A percentile compares a stretch with the other conserved stretches of the same genome.
phyloP scores from a whole-genome alignment of 1,139 yeast genomes.

The Kodamaea suecica region DNA sequence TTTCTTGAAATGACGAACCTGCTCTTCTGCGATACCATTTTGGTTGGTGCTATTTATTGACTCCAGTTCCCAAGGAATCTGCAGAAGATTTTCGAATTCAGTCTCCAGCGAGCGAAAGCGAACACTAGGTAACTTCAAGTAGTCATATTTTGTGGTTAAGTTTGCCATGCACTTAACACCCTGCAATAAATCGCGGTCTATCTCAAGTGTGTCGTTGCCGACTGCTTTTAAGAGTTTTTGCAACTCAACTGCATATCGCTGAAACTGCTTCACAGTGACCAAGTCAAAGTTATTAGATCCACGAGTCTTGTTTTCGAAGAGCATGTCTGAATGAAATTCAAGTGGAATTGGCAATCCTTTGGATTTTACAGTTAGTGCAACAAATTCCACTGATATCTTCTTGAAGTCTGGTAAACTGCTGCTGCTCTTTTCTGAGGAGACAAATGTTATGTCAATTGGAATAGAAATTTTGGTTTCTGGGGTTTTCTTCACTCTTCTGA shows the following conservation, averaged over 20 bases:
- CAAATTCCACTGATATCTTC: constrained; percentile 30
- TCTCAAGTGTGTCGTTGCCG: constrained; percentile 23
- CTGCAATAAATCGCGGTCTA: constrained; percentile 25
- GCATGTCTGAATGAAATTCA: constrained; percentile 35
- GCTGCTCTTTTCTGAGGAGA: constrained; percentile 19
- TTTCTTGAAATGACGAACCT: constrained; percentile 19
- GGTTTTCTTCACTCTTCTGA: constrained; percentile 9
- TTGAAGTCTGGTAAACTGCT: constrained; percentile 29
- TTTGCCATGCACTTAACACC: constrained; percentile 37
- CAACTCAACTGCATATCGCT: constrained; percentile 31
- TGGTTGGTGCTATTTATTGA: constrained; percentile 10
- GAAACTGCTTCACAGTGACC: constrained; percentile 31
- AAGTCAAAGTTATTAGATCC: constrained; percentile 32
- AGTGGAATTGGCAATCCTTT: constrained; percentile 35
- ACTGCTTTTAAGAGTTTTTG: constrained; percentile 25
- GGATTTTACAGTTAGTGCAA: constrained; percentile 32
- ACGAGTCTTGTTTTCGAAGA: constrained; percentile 32
- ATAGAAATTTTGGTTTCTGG: constrained; percentile 19
- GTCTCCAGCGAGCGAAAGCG: neutral
- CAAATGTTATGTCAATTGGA: constrained; percentile 29
- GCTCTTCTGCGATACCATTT: constrained; percentile 15
- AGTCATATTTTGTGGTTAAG: constrained; percentile 26
- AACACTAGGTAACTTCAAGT: constrained; percentile 17
- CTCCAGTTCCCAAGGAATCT: constrained; percentile 25
- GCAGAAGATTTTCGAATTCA: constrained; percentile 9